Evolutionary conservation across 2,329 filamentous ascomycete species (phyloP), one percentile per base, ranked within the genome.

Genomic region (Cordyceps cateniannulata): DNA sequence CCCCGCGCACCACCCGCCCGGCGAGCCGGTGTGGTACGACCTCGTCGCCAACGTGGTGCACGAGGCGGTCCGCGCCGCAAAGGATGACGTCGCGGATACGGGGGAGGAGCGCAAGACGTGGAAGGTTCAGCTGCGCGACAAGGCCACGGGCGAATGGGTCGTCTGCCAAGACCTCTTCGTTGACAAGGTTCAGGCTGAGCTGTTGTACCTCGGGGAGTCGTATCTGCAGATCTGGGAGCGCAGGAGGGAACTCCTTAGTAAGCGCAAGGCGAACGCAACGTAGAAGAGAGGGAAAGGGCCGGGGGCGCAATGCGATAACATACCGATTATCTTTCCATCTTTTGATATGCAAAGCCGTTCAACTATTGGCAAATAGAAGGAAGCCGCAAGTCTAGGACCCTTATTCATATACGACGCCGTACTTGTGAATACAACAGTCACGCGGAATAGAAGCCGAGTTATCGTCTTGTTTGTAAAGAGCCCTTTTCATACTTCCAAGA

Each of bases 161-260:
- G 89, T 96, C 62, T 88, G 93, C 60, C 95, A 99, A 77, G 95
- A 99, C 77, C 72, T 99, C 66, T 97, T 89, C 71, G 93, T 99
- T 7, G 90, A 97, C 71, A 87, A 88, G 74, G 89, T 95, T 22
- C 89, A 93, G 74, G 90, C 85, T 64, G 93, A 99, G 78, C 83
- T 96, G 67, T 73, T 99, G 65, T 96, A 96, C 70, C 88, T 96
- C 0, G 91, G 93, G 57, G 95, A 99, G 81, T 90, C 90, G 60
- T 98, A 98, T 79, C 76, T 98, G 62, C 96, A 98, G 83, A 85
- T 99, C 49, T 98, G 95, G 95, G 95, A 98, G 79, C 82, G 89
- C 73, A 84, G 92, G 74, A 87, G 84, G 70, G 79, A 78, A 63
- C 71, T 76, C 16, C 76, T 73, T 65, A 63, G 53, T 12, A 70